These are phyloP conservation scores for Chlamydomonas schloesseri DNA, from an alignment of 139 green algal species.

Conservation along the genomic window DNA sequence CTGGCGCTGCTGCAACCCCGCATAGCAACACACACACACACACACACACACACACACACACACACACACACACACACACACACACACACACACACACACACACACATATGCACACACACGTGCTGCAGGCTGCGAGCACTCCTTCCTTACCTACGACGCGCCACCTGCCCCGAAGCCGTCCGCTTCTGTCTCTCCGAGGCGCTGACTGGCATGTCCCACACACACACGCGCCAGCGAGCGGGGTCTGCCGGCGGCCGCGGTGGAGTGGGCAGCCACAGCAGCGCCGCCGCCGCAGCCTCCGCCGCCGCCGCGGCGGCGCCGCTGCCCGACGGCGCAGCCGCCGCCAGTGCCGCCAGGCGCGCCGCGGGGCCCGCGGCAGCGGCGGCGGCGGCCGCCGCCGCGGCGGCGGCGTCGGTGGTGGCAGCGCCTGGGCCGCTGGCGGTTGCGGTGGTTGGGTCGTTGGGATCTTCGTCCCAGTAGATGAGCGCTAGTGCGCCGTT, in stretches of 20 bases:
- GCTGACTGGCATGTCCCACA: conserved; percentile 72
- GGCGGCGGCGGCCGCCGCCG: neutral
- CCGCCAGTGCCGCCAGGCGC: neutral
- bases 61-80: too few relatives aligned
- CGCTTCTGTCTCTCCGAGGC: neutral
- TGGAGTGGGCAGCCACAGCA: neutral
- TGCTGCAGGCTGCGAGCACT: too few relatives aligned
- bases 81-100: too few relatives aligned
- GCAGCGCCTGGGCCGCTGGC: neutral
- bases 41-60: too few relatives aligned
- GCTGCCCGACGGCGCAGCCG: too few relatives aligned
- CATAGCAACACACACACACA: too few relatives aligned
- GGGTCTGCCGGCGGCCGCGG: neutral
- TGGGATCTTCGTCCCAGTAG: conserved; percentile 4
- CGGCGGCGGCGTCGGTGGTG: too few relatives aligned
- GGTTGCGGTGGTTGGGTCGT: neutral
- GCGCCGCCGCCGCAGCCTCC: neutral
- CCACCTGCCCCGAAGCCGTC: neutral
- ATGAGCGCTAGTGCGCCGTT: conserved; percentile 6
- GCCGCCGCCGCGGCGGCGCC: too few relatives aligned
- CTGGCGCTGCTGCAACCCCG: too few relatives aligned
- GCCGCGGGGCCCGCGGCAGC: neutral
- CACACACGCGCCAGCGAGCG: neutral
- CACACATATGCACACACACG: too few relatives aligned
- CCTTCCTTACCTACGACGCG: conserved; percentile 9